Evolutionary conservation across 1,284 basidiomycete genomes (phyloP), one percentile per base, ranked within the genome.

Genomic region (Cutaneotrichosporon cavernicola): DNA sequence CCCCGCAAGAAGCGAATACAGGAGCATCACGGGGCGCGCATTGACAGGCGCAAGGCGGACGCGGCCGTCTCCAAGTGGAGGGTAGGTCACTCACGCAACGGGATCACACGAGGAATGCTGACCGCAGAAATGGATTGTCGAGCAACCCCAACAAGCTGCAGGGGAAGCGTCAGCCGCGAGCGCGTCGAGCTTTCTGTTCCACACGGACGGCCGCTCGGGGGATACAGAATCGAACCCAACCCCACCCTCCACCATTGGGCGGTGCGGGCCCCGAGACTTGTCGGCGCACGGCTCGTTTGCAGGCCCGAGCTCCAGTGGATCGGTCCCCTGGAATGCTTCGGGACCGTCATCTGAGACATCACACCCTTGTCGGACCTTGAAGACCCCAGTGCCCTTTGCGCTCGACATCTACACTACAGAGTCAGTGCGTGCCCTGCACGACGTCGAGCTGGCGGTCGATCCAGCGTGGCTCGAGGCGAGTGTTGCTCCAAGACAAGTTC

Each of bases 391-490:
- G 7, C 58, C 58, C 6, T 64, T 63, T 16, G 57, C 61, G 1
- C 38, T 64, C 9, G 71, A 75, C 47, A 67, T 78, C 5, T 75
- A 67, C 69, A 73, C 70, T 43, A 79, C 77, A 13, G 77, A 77
- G 30, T 73, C 73, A 2, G 68, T 77, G 16, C 64, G 72, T 18
- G 73, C 70, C 2, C 60, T 79, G 26, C 70, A 70, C 6, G 75
- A 78, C 60, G 76, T 77, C 31, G 77, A 79, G 50, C 65, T 79
- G n/a, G 77, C 77, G 0, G 61, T 79, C 10, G 77, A 78, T 52
- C 71, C 74, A 16, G 69, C 66, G 2, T 63, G 70, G 18, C 52
- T 73, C 13, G 70, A 65, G 32, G 56, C 64, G 10, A 22, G 21
- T 31, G 13, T 58, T 8, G 50, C 52, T 22, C 40, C 64, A 10